Base-by-base conservation (phyloP, 352 stramenopile species). In the Phytophthora fragariae region DNA sequence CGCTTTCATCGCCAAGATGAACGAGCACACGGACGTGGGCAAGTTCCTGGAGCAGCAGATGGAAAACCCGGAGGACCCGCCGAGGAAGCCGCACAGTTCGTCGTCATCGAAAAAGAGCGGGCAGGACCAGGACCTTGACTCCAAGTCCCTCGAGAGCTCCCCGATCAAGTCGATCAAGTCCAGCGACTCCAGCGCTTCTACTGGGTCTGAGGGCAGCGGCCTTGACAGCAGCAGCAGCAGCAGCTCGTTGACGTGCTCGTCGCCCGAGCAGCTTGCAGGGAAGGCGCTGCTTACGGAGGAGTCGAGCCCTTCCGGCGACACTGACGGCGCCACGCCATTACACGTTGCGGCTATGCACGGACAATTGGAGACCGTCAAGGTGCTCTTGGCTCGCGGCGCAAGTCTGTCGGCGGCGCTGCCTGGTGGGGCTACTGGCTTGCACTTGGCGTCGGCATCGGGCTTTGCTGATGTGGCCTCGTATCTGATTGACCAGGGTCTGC, bases 301-400 rank as follows among this genome's bases (percentile, higher is more conserved):
- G 31, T 27, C 57, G 63, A 77, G 35, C 35, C 62, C 63, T 59
- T 58, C 67, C 21, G 64, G 70, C 7, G 72, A 77, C 41, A 67
- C 75, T 17, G 79, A 87, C 29, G 84, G 84, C 33, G 79, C 82
- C 31, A 89, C 82, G 14, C 82, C 82, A 49, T 65, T 91, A 58
- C 83, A 89, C 60, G 77, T 91, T 64, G 84, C 84, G 29, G 78
- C 75, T 52, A 84, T 86, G 67, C 80, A 91, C 68, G 84, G 83
- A 14, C 84, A 92, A 65, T 66, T 89, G 27, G 81, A 90, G 68
- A 87, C 82, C 27, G 77, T 90, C 47, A 76, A 81, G 57, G 68
- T 85, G 62, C 68, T 92, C 29, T 33, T 87, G 27, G 50, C 72
- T 54, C 77, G 79, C 15, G 81, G 80, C 1, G 84, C 84, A 12